These are phyloP conservation scores for Pseudogymnoascus sp. DNA, from an alignment of 2,329 filamentous ascomycete genomes.

Conservation along the genomic window DNA sequence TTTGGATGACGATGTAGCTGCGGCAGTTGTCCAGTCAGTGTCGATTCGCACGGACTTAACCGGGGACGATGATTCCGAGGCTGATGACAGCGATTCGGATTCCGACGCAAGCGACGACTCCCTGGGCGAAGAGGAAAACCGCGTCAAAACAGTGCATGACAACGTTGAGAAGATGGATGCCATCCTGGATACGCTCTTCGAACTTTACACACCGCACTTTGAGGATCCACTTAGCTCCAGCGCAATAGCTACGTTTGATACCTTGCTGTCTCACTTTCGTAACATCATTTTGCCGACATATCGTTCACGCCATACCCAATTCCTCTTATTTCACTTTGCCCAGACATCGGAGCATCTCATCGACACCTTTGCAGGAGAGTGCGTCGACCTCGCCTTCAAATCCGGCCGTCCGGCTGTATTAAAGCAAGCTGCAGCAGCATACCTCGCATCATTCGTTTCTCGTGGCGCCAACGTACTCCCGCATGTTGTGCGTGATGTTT, in stretches of 20 bases:
- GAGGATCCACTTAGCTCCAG: slow-evolving; percentile 57
- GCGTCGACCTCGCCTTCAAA: slow-evolving; percentile 64
- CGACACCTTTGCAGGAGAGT: slow-evolving; percentile 72
- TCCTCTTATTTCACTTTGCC: slow-evolving; percentile 90
- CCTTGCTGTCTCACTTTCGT: slow-evolving; percentile 76
- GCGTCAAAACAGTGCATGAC: slow-evolving; percentile 64
- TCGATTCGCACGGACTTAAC: slow-evolving; percentile 29
- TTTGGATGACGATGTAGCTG: slow-evolving; percentile 77
- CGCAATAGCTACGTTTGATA: slow-evolving; percentile 65
- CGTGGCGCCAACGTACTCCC: slow-evolving; percentile 74
- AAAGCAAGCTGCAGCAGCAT: slow-evolving; percentile 79
- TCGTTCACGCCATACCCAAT: slow-evolving; percentile 87
- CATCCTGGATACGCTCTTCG: slow-evolving; percentile 81
- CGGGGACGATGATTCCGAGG: slow-evolving; percentile 39
- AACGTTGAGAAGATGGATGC: slow-evolving; percentile 87
- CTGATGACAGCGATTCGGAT: slow-evolving; percentile 57
- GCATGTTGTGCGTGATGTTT: slow-evolving; percentile 71
- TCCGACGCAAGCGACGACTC: slow-evolving; percentile 65
- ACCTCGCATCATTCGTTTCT: slow-evolving; percentile 89
- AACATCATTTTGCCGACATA: slow-evolving; percentile 84
- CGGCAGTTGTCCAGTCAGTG: slow-evolving; percentile 56
- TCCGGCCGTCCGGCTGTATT: slow-evolving; percentile 55
- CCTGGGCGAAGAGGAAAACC: slow-evolving; percentile 52
- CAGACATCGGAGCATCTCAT: slow-evolving; percentile 72
- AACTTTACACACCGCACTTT: slow-evolving; percentile 69